Conservation (phyloP, 345 rosid genomes). For the Aegle marmelos region DNA sequence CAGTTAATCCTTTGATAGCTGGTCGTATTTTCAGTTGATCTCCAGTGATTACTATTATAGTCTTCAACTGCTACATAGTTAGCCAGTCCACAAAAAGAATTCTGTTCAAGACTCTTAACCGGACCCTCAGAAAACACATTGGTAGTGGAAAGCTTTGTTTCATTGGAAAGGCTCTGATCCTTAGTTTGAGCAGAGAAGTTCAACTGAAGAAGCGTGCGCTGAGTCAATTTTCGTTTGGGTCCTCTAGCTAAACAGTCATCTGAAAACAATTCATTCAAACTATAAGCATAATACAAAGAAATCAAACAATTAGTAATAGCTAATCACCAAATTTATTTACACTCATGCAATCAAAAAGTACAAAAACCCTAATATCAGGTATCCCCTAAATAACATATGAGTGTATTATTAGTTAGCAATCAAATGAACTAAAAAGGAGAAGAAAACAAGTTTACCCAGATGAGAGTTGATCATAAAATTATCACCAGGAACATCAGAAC, state of each 20-base stretch:
- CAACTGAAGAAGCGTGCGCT: conserved; percentile 72
- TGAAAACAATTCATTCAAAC: conserved; percentile 24
- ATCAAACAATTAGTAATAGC: not conserved
- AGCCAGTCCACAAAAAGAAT: conserved; percentile 7
- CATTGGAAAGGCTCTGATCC: conserved; percentile 15
- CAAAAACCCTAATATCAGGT: not conserved
- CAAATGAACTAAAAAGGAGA: not conserved
- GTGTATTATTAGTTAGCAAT: not conserved
- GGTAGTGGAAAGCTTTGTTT: conserved; percentile 13
- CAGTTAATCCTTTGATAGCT: conserved; percentile 13
- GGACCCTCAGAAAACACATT: conserved; percentile 8
- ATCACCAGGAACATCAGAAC: conserved; percentile 37
- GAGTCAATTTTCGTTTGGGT: conserved; percentile 72
- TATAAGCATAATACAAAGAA: not conserved
- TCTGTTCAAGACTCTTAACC: conserved; percentile 9
- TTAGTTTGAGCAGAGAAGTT: conserved; percentile 40
- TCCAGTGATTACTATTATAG: conserved; percentile 2
- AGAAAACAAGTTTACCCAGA: conserved; percentile 38
- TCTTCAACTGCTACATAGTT: conserved; percentile 14
- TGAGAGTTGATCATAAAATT: conserved; percentile 52
- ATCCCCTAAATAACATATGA: too few relatives aligned
- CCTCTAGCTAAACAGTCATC: conserved; percentile 53
- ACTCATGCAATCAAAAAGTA: too few relatives aligned
- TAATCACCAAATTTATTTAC: not conserved
- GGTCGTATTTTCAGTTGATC: conserved; percentile 8